phyloP scores from a whole-genome alignment of 2,329 filamentous ascomycete genomes.

The Ophiostoma perfectum region DNA sequence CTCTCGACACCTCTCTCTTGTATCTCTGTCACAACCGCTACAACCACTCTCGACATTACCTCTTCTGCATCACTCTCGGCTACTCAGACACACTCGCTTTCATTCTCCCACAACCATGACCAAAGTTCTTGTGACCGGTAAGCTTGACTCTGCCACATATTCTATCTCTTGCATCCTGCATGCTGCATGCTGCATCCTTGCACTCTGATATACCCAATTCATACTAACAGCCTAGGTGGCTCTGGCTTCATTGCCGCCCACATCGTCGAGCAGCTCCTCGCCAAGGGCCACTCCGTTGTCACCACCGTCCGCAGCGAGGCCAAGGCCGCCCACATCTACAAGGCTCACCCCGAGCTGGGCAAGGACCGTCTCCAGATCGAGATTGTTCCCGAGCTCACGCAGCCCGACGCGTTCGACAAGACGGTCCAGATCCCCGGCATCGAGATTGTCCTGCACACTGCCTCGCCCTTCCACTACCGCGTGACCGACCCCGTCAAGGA shows the following conservation, averaged over 20 bases:
- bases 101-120: slow-evolving; percentile 35
- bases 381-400: slow-evolving; percentile 73
- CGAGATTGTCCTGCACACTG: slow-evolving; percentile 55
- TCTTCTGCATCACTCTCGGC: background rate
- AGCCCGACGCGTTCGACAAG: slow-evolving; percentile 66
- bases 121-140: slow-evolving; percentile 45
- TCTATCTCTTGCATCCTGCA: background rate
- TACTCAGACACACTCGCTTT: background rate
- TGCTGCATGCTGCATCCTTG: no score
- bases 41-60: background rate
- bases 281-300: slow-evolving; percentile 47
- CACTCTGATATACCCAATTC: no score
- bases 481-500: slow-evolving; percentile 47
- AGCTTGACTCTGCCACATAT: background rate
- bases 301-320: slow-evolving; percentile 52
- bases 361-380: slow-evolving; percentile 42
- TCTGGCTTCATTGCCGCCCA: slow-evolving; percentile 52
- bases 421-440: slow-evolving; percentile 47
- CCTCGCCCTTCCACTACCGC: slow-evolving; percentile 54
- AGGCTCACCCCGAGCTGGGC: slow-evolving; percentile 41
- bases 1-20: background rate
- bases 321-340: slow-evolving; percentile 49
- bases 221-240: slow-evolving; percentile 36
- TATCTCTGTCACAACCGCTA: background rate
- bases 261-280: slow-evolving; percentile 50